Percentiles rank a stretch among this genome's conserved stretches.
Conservation (phyloP, 441 rosid species). For the Populus hybrid region DNA sequence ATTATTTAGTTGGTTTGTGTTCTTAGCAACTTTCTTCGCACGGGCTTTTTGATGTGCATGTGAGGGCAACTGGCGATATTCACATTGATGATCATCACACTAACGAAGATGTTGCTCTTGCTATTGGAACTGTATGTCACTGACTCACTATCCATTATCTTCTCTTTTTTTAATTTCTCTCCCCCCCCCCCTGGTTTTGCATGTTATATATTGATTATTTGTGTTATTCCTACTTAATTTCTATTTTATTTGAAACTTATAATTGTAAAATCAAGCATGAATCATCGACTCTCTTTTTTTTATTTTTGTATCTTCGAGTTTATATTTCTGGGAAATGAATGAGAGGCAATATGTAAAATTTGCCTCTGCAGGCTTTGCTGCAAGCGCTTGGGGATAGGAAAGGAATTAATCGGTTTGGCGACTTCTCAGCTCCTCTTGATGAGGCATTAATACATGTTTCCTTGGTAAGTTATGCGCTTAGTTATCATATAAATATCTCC, state of each 20-base stretch:
- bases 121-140: constrained; percentile 68
- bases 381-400: constrained; percentile 91
- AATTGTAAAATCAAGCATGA: neutral
- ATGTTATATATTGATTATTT: neutral
- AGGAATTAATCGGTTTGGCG: constrained; percentile 92
- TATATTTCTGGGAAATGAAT: neutral
- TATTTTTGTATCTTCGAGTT: neutral
- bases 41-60: constrained; percentile 82
- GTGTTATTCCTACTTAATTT: neutral
- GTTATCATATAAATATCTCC: neutral
- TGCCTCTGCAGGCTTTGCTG: constrained; percentile 55
- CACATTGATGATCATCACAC: constrained; percentile 96
- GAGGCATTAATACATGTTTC: constrained; percentile 87
- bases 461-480: constrained; percentile 42
- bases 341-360: neutral
- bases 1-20: constrained; percentile 2
- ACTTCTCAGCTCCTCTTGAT: constrained; percentile 93
- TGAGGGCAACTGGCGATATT: constrained; percentile 79
- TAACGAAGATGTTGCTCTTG: constrained; percentile 91
- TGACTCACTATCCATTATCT: neutral
- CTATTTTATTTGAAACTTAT: no score
- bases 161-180: neutral
- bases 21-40: constrained; percentile 92
- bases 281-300: neutral
- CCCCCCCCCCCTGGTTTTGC: neutral